Evolutionary conservation across 2,329 filamentous ascomycete genomes (phyloP).

Genomic region (Aspergillus fumigatus): DNA sequence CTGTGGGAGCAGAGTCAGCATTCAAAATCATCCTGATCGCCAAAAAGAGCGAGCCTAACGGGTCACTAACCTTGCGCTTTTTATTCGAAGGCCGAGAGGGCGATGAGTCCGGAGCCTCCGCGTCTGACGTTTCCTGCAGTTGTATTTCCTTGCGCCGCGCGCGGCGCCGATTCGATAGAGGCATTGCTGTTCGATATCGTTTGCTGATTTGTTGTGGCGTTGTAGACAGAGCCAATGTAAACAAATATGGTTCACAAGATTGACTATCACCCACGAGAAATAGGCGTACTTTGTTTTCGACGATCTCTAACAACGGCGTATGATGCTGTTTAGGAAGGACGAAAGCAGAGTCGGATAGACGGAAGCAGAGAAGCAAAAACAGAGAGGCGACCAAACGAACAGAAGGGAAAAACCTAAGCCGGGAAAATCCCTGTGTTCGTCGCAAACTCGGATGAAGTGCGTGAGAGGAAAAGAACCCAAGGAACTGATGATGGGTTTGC

Average conservation of each 20-base stretch:
- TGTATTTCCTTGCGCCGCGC: slow-evolving; percentile 43
- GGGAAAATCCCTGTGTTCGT: slow-evolving; percentile 16
- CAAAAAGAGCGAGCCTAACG: neutral
- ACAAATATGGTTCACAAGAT: neutral
- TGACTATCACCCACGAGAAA: neutral
- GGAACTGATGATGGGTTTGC: slow-evolving; percentile 25
- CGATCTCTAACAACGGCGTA: neutral
- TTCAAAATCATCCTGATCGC: slow-evolving; percentile 2
- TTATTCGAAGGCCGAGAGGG: slow-evolving; percentile 44
- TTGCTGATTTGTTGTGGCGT: neutral
- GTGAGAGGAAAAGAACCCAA: slow-evolving; percentile 26
- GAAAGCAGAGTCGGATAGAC: slow-evolving; percentile 1
- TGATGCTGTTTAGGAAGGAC: neutral
- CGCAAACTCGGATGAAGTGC: slow-evolving; percentile 20
- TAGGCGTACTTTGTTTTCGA: neutral
- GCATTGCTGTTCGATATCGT: slow-evolving; percentile 29
- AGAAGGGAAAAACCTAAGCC: slow-evolving; percentile 8
- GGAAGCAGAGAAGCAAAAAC: slow-evolving; percentile 2
- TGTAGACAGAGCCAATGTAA: neutral
- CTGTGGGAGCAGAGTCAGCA: slow-evolving; percentile 12
- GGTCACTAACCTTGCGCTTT: slow-evolving; percentile 43
- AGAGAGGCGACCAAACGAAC: slow-evolving; percentile 11
- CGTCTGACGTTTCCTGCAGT: slow-evolving; percentile 42
- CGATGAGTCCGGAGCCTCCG: slow-evolving; percentile 45
- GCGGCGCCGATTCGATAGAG: slow-evolving; percentile 41